Conservation (phyloP, 1,284 basidiomycete genomes). For the Apiotrichum gamsii region DNA sequence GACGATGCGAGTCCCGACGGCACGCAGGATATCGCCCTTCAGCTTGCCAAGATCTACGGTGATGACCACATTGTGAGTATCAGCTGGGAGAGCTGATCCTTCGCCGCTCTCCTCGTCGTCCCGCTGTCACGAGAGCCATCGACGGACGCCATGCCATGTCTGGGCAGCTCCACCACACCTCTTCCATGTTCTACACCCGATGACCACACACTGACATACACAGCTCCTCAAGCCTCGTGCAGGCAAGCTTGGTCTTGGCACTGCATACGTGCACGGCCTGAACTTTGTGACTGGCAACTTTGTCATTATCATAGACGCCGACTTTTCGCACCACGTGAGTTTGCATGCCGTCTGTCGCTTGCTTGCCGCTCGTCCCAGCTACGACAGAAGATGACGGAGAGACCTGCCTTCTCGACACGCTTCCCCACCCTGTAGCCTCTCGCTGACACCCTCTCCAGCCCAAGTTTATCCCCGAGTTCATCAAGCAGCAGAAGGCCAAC, state of each 20-base stretch:
- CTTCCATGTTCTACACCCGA: no score
- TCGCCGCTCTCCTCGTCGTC: no score
- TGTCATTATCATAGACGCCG: conserved; percentile 94
- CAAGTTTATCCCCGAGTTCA: conserved; percentile 83
- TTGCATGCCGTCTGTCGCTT: no score
- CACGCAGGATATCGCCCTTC: conserved; percentile 75
- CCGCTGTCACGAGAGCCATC: no score
- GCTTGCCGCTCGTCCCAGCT: no score
- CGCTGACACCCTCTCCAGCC: conserved; percentile 53
- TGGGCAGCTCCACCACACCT: no score
- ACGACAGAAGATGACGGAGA: no score
- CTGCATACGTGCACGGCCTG: conserved; percentile 85
- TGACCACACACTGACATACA: neutral
- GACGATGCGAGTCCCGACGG: conserved; percentile 89
- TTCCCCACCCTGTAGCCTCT: no score
- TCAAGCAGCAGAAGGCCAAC: conserved; percentile 71
- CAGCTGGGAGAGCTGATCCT: no score
- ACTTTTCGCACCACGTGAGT: conserved; percentile 86
- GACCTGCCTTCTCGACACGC: no score
- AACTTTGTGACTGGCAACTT: conserved; percentile 85
- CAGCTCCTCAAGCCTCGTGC: conserved; percentile 74
- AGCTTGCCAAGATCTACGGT: conserved; percentile 71
- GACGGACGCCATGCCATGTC: no score
- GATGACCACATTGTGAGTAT: conserved; percentile 68
- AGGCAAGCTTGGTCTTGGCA: conserved; percentile 83